Conservation (phyloP, 176 grass and related monocot genomes). For the Bonia amplexicaulis region DNA sequence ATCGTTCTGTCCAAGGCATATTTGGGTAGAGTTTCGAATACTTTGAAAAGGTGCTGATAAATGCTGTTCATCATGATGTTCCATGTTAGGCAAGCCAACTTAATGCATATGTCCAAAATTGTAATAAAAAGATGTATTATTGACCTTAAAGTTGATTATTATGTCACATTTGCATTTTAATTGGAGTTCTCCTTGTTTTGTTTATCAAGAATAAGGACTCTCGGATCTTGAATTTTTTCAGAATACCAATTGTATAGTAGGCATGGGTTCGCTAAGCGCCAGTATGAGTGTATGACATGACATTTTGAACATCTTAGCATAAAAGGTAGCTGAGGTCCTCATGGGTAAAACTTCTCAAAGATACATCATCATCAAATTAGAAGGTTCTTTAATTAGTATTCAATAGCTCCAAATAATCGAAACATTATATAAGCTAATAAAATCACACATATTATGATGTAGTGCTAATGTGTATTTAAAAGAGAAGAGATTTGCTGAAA, state of each 20-base stretch:
- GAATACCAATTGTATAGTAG: neutral
- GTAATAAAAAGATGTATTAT: neutral
- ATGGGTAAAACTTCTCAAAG: neutral
- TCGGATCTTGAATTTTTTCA: neutral
- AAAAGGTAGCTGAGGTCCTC: neutral
- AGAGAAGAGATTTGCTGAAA: neutral
- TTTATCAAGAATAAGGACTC: neutral
- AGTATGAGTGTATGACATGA: neutral
- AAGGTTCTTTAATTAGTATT: neutral
- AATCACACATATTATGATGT: neutral
- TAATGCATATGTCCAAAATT: neutral
- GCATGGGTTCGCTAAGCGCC: neutral
- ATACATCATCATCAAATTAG: neutral
- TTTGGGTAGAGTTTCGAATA: neutral
- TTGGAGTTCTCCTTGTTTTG: slow-evolving; percentile 6
- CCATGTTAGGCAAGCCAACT: neutral
- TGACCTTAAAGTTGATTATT: slow-evolving; percentile 8
- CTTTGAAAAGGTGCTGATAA: neutral
- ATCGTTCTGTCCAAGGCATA: neutral
- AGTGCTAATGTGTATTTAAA: neutral
- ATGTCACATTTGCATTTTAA: neutral
- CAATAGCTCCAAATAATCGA: neutral
- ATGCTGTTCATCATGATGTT: neutral
- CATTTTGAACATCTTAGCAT: neutral
- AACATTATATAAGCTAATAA: neutral